phyloP scores from a whole-genome alignment of 2,329 filamentous ascomycete genomes.

The Thermothelomyces thermophilus region DNA sequence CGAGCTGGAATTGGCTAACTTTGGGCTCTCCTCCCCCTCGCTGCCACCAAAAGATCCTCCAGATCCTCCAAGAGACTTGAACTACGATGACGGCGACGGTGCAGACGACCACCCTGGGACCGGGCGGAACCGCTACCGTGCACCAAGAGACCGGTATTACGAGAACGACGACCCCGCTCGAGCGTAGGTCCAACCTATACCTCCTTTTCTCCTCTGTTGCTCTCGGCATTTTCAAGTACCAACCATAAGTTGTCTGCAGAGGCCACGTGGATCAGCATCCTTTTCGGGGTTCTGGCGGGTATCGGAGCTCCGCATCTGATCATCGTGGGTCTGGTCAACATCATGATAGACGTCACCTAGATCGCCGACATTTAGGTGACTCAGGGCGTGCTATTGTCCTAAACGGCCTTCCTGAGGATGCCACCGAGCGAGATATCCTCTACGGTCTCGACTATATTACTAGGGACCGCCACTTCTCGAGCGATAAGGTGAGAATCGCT shows the following conservation, averaged over 20 bases:
- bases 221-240: no score
- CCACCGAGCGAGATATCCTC: conserved; percentile 24
- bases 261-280: neutral
- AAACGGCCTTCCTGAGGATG: conserved; percentile 22
- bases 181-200: no score
- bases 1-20: conserved; percentile 24
- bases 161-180: neutral
- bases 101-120: neutral
- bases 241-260: no score
- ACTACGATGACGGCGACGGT: conserved; percentile 23
- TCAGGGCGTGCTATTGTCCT: conserved; percentile 16
- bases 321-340: neutral
- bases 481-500: conserved; percentile 21
- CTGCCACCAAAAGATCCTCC: conserved; percentile 18
- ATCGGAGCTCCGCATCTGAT: neutral
- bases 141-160: neutral
- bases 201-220: no score
- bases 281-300: conserved; percentile 6
- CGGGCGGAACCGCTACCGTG: neutral
- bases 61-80: conserved; percentile 20
- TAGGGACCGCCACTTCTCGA: conserved; percentile 22
- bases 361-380: conserved; percentile 3
- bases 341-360: neutral
- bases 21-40: conserved; percentile 12
- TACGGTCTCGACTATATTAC: conserved; percentile 25